Base-by-base conservation (phyloP, 352 stramenopile genomes). In the Pythium brassicae region DNA sequence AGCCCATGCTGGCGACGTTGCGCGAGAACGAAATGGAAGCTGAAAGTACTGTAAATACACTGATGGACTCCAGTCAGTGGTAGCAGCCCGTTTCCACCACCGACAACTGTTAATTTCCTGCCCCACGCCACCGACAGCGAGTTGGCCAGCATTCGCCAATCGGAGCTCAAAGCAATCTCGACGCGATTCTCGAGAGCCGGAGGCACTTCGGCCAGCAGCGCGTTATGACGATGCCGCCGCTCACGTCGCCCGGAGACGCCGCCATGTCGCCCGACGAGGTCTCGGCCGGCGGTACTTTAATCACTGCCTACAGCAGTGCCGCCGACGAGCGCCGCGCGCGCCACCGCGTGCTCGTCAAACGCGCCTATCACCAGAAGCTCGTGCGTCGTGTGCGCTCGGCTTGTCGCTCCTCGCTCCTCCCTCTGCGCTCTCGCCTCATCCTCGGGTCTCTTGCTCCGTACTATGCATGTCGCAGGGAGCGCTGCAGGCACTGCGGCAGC, bases 261-360 rank as follows among this genome's bases (percentile, higher is more conserved):
- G 4, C 11, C 11, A n/a, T 48, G 19, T 17, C 17, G 10, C 2
- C 11, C 50, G 10, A 12, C 26, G 25, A 14, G 7, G 2, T 12
- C 42, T n/a, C 14, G 11, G 12, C 12, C 14, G 10, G 25, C n/a
- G 25, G 15, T 17, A 7, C 19, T 0, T n/a, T 12, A 4, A 11
- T 19, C 27, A n/a, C 27, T 10, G 0, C 6, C 3, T 11, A 17
- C 22, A 14, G 6, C 12, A 11, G 10, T 27, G 19, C 20, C 15
- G 53, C 27, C 1, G 55, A 61, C 14, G 55, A 39, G 40, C 56
- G 56, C 42, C 46, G 48, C 10, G 50, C 50, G 39, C 45, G 47
- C 37, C 66, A 74, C 47, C 60, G 66, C 19, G 50, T 71, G 35
- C 62, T 66, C n/a, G 66, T 74, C 51, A 71, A 74, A 50, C 63